A percentile compares a stretch with the other conserved stretches of the same genome.
These are phyloP conservation scores for Diphasiastrum complanatum DNA, from an alignment of 83 land plant genomes.

Conservation along the genomic window DNA sequence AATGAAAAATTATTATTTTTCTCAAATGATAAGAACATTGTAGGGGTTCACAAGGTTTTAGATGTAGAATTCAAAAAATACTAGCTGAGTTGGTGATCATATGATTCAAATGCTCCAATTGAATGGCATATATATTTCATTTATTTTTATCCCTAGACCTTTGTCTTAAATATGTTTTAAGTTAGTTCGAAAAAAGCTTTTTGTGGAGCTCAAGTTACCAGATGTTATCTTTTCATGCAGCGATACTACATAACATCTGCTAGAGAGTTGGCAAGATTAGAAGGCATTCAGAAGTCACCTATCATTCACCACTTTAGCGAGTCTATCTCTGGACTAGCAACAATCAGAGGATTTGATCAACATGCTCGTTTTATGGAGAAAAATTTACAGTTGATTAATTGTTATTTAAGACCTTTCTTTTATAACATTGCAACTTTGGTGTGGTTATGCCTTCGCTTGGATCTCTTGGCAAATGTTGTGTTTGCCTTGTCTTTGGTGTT, in stretches of 20 bases:
- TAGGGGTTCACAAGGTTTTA: too few species aligned
- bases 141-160: too few species aligned
- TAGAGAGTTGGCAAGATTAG: conserved; percentile 61
- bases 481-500: conserved; percentile 58
- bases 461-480: conserved; percentile 57
- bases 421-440: conserved; percentile 63
- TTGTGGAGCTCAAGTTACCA: too few species aligned
- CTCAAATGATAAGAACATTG: too few species aligned
- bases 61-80: too few species aligned
- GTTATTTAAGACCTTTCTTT: conserved; percentile 63
- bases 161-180: too few species aligned
- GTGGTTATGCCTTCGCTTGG: conserved; percentile 66
- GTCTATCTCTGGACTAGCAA: conserved; percentile 64
- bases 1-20: too few species aligned
- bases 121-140: too few species aligned
- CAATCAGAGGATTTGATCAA: conserved; percentile 66
- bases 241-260: conserved; percentile 79
- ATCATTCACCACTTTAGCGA: conserved; percentile 85
- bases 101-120: too few species aligned
- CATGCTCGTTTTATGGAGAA: conserved; percentile 41
- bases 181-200: too few species aligned
- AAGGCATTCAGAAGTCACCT: conserved; percentile 61
- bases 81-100: too few species aligned
- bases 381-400: conserved; percentile 45
- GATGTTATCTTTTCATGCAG: too few species aligned